Evolutionary conservation across 305 asterid species (phyloP), one percentile per base, ranked within the genome.

Genomic region (Solanum hybrid): DNA sequence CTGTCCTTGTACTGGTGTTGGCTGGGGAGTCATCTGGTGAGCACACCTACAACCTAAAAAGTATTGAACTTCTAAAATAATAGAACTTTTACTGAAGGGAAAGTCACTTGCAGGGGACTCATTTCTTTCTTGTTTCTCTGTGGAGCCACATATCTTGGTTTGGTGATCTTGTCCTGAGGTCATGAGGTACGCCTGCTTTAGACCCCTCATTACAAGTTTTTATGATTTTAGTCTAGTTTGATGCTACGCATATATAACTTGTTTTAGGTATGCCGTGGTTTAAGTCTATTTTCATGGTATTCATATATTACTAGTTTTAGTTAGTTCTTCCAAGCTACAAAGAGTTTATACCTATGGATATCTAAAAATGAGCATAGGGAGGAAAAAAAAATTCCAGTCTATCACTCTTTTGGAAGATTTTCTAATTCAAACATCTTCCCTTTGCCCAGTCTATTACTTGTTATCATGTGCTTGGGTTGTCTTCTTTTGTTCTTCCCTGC

Each of bases 11-110:
- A 97, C 89, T 86, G 99, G 99, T 87, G 92, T 90, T 91, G 98
- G 93, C 31, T 97, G 99, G 99, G 98, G 99, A 77, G 93, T 97
- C 85, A 95, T 97, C 64, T 96, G 99, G 99, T 97, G 90, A 71
- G 94, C 86, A 11, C 77, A 29, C 74, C 74, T 81, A 5, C 36
- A 29, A 22, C 51, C 26, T 39, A 37, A 86, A 33, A n/a, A 9
- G 81, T 18, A 34, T 11, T 10, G 18, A 33, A 37, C 89, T 12
- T 33, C 64, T n/a, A 12, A 13, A 6, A 26, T 37, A 64, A 26
- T 64, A 64, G 2, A 0, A 24, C 29, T 24, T 35, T 36, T 14
- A 22, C 80, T 39, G 2, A 64, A 86, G 51, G 81, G 36, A 26
- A 86, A 35, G 34, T 86, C 80, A 35, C 86, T 86, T 91, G 90